Percentiles rank a stretch among this genome's conserved stretches.
Conservation (phyloP, 2,329 filamentous ascomycete genomes). For the Fusarium nanum region DNA sequence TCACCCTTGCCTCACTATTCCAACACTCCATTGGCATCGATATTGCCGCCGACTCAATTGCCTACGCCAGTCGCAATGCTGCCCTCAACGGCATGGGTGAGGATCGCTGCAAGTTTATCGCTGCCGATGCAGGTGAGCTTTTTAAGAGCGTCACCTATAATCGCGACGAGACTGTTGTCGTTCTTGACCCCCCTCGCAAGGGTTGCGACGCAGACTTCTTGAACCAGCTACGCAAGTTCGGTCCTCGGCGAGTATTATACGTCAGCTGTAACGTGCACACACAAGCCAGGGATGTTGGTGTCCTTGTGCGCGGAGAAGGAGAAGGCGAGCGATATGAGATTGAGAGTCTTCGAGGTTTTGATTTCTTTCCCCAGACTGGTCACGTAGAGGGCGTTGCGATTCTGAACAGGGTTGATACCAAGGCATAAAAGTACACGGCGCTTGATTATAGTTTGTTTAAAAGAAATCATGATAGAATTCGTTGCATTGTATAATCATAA, state of each 20-base stretch:
- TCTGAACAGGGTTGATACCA: constrained; percentile 64
- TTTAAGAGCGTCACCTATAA: constrained; percentile 82
- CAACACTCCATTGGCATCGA: constrained; percentile 90
- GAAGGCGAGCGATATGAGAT: constrained; percentile 76
- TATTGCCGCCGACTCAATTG: constrained; percentile 82
- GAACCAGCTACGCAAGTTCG: constrained; percentile 80
- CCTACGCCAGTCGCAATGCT: constrained; percentile 83
- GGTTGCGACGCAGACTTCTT: constrained; percentile 91
- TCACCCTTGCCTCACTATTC: constrained; percentile 89
- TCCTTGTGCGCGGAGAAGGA: constrained; percentile 77
- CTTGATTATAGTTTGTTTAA: constrained; percentile 15
- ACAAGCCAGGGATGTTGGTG: constrained; percentile 91
- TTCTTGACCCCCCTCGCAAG: constrained; percentile 96
- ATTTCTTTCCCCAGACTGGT: constrained; percentile 93
- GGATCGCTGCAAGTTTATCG: constrained; percentile 83
- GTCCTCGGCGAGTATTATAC: constrained; percentile 85
- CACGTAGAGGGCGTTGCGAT: constrained; percentile 77
- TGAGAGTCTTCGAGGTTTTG: constrained; percentile 91
- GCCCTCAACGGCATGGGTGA: constrained; percentile 75
- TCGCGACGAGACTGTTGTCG: constrained; percentile 86
- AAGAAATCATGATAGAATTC: constrained; percentile 24
- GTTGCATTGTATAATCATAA: constrained; percentile 35
- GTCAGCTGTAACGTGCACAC: constrained; percentile 99
- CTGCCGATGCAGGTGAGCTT: constrained; percentile 85
- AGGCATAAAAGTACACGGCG: constrained; percentile 30